A percentile compares a stretch with the other conserved stretches of the same genome.
Conservation (phyloP, 2,329 filamentous ascomycete species). For the Colletotrichum liaoningense region DNA sequence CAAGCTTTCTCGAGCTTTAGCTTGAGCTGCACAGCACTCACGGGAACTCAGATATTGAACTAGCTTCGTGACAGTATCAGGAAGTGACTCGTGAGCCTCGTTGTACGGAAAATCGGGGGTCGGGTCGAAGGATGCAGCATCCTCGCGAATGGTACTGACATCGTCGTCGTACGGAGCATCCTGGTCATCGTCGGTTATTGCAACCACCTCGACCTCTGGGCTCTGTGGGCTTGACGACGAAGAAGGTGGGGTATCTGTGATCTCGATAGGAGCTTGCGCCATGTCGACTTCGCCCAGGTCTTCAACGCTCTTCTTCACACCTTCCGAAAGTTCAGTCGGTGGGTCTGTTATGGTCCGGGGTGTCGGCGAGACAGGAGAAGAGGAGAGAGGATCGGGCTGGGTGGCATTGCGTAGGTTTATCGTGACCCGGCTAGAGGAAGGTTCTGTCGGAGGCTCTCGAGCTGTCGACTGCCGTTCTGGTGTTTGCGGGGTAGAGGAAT, state of each 20-base stretch:
- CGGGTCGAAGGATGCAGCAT: conserved; percentile 50
- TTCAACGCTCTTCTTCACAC: conserved; percentile 58
- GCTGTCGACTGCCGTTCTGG: conserved; percentile 50
- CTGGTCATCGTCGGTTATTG: conserved; percentile 49
- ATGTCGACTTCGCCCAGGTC: conserved; percentile 52
- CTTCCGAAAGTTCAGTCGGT: conserved; percentile 13
- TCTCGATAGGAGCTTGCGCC: conserved; percentile 40
- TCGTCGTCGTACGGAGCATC: conserved; percentile 44
- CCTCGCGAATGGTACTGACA: conserved; percentile 33
- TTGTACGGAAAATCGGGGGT: conserved; percentile 59
- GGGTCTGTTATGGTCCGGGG: conserved; percentile 38
- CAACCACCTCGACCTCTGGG: conserved; percentile 57
- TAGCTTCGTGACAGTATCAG: conserved; percentile 49
- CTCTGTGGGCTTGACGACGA: conserved; percentile 54
- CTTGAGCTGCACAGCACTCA: conserved; percentile 35
- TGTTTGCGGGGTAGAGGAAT: conserved; percentile 54
- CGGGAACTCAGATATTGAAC: conserved; percentile 49
- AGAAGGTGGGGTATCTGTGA: conserved; percentile 43
- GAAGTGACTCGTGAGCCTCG: conserved; percentile 44
- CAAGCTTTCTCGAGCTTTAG: too few species aligned
- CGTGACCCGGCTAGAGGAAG: conserved; percentile 68
- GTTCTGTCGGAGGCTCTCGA: conserved; percentile 49
- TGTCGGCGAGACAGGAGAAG: conserved; percentile 57
- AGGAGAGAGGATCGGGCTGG: conserved; percentile 52
- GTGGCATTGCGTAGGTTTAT: conserved; percentile 67